Base-by-base conservation (phyloP, 2,329 filamentous ascomycete species). In the Aureobasidium musti region DNA sequence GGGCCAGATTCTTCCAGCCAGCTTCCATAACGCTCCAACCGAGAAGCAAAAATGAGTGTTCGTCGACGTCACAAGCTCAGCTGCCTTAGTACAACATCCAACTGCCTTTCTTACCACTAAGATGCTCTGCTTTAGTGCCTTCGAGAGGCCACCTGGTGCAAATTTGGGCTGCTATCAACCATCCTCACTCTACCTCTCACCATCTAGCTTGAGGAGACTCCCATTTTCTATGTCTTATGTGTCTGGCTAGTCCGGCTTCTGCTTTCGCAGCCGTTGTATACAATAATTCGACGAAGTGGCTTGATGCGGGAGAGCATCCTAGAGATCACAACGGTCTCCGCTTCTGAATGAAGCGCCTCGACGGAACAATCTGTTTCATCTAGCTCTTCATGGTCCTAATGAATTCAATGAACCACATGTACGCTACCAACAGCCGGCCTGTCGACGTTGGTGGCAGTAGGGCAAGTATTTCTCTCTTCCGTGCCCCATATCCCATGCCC, bases 321-420 rank as follows among this genome's bases (percentile, higher is more conserved):
- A 65, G 28, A 54, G 21, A 23, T n/a, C 7, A 30, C n/a, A 65
- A 65, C 61, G 61, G 61, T 11, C 61, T 23, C 50, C 61, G 30
- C 60, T 47, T 28, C 61, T 65, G 19, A 47, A 54, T 56, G 4
- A 7, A 39, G 33, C 56, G 59, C 21, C 28, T 65, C 13, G 41
- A 26, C 17, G 37, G 50, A 33, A 8, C n/a, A 28, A 39, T 65
- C 50, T 56, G 61, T 35, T 54, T 56, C 50, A 39, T 41, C 19
- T 54, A 47, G 28, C 50, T 45, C 28, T 65, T n/a, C 50, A 39
- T 37, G 45, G 17, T 39, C 8, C 21, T 39, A 64, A 37, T 39
- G 54, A 37, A 37, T 2, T 17, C 49, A 64, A 47, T 64, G 23
- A 47, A 61, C 43, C 50, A 50, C 30, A 56, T 35, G 50, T 14